Evolutionary conservation across 2,329 filamentous ascomycete genomes (phyloP), one percentile per base, ranked within the genome.

Genomic region (Didymella keratinophila): DNA sequence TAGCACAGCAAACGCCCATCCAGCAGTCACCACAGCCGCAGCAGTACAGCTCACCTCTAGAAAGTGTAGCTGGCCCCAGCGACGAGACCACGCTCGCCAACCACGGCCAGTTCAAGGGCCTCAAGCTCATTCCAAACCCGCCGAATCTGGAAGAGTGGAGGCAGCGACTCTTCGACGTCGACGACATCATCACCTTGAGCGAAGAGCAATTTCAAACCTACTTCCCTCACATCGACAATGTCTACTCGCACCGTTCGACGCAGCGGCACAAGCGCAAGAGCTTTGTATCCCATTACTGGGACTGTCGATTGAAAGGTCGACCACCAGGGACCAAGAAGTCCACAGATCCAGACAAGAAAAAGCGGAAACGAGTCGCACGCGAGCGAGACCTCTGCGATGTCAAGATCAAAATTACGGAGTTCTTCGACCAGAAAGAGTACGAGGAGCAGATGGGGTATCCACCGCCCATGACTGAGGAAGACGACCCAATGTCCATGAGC

Each of bases 351-450:
- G 88, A 87, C 73, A 93, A 92, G 80, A 93, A 92, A 82, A 93
- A 92, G 76, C 84, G 91, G 36, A 93, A 92, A 77, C 87, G 91
- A 25, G 87, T 84, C 34, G 88, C 88, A n/a, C 83, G 91, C 41
- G 87, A 91, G 74, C 83, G 89, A 12, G 89, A 93, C 77, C 82
- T 93, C n/a, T 94, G 91, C 73, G 90, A 93, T 74, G 90, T 93
- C 63, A 93, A 93, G 78, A 92, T 93, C 74, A 93, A 93, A 75
- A 91, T 93, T 59, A 92, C 89, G 2, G 90, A 93, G 75, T 91
- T 91, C 77, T 89, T 89, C 52, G 85, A 88, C 10, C 85, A 83
- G 36, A 78, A 73, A 20, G 72, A 76, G 44, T 69, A 76, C 34
- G 65, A 69, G 36, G 75, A 77, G 51, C 73, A 76, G 48, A 66